These are phyloP conservation scores for Lagerstroemia speciosa DNA, from an alignment of 345 rosid species.

Conservation along the genomic window DNA sequence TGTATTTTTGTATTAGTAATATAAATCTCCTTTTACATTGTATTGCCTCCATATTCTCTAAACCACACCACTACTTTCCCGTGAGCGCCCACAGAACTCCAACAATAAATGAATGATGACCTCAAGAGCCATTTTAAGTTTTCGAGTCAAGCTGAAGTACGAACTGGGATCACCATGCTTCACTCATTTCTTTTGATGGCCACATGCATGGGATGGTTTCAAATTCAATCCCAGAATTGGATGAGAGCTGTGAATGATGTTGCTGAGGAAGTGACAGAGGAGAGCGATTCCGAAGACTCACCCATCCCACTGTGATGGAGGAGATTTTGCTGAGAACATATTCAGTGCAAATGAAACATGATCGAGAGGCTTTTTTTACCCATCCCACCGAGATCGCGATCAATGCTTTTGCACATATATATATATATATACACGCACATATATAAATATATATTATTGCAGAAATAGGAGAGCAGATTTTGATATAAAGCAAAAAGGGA, in stretches of 20 bases:
- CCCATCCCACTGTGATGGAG: background rate
- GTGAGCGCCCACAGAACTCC: no score
- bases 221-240: conserved; percentile 60
- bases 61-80: no score
- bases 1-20: no score
- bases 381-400: no score
- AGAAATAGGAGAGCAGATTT: no score
- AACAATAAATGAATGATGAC: no score
- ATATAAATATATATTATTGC: no score
- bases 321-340: conserved; percentile 1
- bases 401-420: no score
- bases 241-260: conserved; percentile 61
- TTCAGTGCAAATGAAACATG: background rate
- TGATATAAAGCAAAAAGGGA: no score
- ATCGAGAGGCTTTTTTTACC: background rate
- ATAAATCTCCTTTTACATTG: no score
- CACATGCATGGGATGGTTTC: background rate
- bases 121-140: background rate
- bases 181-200: background rate
- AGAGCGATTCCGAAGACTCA: conserved; percentile 25
- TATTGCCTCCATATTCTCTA: no score
- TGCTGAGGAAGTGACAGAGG: conserved; percentile 44
- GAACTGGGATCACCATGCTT: background rate
- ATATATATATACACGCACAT: no score
- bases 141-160: background rate